Percentiles rank a stretch among this genome's conserved stretches.
These are phyloP conservation scores for Nematodospora anomalae DNA, from an alignment of 1,139 yeast genomes.

Conservation along the genomic window DNA sequence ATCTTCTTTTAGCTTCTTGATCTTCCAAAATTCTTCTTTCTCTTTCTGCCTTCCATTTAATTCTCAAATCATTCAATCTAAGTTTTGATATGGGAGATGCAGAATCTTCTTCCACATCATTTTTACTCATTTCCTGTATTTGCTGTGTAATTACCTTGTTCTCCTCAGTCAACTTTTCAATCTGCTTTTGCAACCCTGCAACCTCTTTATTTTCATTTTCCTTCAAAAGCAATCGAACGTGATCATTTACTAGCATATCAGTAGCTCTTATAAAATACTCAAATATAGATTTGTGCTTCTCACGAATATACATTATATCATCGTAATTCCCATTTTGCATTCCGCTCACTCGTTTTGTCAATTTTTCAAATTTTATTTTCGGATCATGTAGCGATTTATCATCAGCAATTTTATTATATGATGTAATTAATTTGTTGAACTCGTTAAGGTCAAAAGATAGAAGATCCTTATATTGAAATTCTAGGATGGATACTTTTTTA, in stretches of 20 bases:
- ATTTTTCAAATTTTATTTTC: conserved; percentile 45
- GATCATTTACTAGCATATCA: conserved; percentile 57
- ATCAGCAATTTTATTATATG: conserved; percentile 58
- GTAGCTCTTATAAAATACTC: conserved; percentile 61
- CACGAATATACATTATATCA: conserved; percentile 35
- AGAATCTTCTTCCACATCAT: conserved; percentile 2
- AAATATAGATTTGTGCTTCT: conserved; percentile 54
- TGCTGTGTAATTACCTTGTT: conserved; percentile 4
- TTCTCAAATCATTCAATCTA: conserved; percentile 60
- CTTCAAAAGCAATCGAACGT: conserved; percentile 44
- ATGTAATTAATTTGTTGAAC: conserved; percentile 43
- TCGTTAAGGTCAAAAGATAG: conserved; percentile 38
- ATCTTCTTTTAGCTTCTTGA: conserved; percentile 52
- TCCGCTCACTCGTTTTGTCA: conserved; percentile 24
- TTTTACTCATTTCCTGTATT: not conserved
- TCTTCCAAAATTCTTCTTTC: conserved; percentile 65
- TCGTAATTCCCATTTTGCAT: conserved; percentile 13
- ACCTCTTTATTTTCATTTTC: conserved; percentile 29
- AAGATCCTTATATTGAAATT: conserved; percentile 40
- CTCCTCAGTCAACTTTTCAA: conserved; percentile 16
- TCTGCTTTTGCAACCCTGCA: conserved; percentile 23
- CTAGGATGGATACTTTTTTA: conserved; percentile 25
- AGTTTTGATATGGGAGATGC: conserved; percentile 39
- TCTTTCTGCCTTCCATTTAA: conserved; percentile 68
- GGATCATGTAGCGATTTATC: conserved; percentile 60